Conservation (phyloP, 805 yeast species). For the Saturnispora zaruensis region DNA sequence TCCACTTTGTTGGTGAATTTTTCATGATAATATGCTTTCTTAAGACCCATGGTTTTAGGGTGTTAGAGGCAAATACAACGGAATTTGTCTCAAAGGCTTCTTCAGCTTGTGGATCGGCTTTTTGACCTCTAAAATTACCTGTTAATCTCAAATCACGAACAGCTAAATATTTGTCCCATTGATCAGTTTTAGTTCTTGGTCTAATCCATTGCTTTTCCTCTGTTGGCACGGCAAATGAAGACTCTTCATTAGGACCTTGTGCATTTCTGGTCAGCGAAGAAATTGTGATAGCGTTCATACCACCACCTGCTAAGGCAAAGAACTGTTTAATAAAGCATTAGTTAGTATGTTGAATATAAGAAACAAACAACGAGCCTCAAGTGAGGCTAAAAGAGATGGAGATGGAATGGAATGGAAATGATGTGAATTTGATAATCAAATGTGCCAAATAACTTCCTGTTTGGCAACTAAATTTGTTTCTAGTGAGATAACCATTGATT, state of each 20-base stretch:
- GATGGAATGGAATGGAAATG: not conserved
- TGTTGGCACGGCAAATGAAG: slow-evolving; percentile 32
- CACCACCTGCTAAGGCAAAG: slow-evolving; percentile 47
- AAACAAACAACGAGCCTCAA: not conserved
- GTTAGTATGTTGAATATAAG: not conserved
- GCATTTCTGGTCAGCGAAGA: slow-evolving; percentile 26
- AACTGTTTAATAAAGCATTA: slow-evolving; percentile 22
- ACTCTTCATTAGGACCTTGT: slow-evolving; percentile 30
- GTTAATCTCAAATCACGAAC: slow-evolving; percentile 73
- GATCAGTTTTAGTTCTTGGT: slow-evolving; percentile 45
- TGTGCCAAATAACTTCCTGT: too few relatives aligned
- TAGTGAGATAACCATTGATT: too few relatives aligned
- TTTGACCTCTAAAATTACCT: slow-evolving; percentile 63
- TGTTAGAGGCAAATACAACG: slow-evolving; percentile 28
- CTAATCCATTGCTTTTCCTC: slow-evolving; percentile 42
- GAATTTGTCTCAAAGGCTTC: slow-evolving; percentile 71
- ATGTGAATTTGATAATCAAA: too few relatives aligned
- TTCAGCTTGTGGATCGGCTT: slow-evolving; percentile 54
- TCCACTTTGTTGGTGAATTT: slow-evolving; percentile 32
- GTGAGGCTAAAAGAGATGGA: not conserved
- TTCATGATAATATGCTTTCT: slow-evolving; percentile 33
- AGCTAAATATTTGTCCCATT: slow-evolving; percentile 48
- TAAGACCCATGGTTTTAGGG: slow-evolving; percentile 31
- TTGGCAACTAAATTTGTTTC: too few relatives aligned
- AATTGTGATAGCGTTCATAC: slow-evolving; percentile 29